Base-by-base conservation (phyloP, 2,329 filamentous ascomycete species). In the Fusarium sambucinum region DNA sequence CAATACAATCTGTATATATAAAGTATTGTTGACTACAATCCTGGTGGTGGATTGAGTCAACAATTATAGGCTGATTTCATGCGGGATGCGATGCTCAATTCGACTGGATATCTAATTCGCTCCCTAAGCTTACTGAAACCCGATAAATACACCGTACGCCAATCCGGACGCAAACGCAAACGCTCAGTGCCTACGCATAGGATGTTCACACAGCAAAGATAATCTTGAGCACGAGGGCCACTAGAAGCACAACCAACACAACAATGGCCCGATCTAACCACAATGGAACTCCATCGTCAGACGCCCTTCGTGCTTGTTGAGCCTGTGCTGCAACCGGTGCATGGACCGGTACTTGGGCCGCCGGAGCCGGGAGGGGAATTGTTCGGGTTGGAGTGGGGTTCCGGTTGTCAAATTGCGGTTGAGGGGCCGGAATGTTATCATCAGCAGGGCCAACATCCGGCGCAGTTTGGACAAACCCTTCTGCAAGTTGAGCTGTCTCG, bases 191-290 rank as follows among this genome's bases (percentile, higher is more conserved):
- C 30, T 55, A 48, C 23, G 19, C 51, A 27, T 38, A 27, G 29
- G 16, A 21, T 46, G 29, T 19, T 54, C 42, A 78, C 10, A 74
- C 55, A 40, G 74, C 79, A 44, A 81, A 74, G 17, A 86, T 69
- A 29, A 88, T 80, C 73, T 87, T 89, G 58, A 87, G 63, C 23
- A 97, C 81, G 82, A 97, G 87, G 23, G 92, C 87, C 5, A 89
- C 81, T 21, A 97, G 81, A 27, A 92, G 83, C 16, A 92, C 84
- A 1, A 92, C 82, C 19, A 97, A 79, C 9, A 88, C 90, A 23
- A 90, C 87, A 69, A 97, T 97, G 37, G 90, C 86, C 66, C 92
- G 88, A 78, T 97, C 94, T 19, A 97, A 84, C 91, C 93, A 97
- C 14, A 89, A 80, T 3, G 90, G 87, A 17, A 92, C 86, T 3